These are phyloP conservation scores for Musa acuminata DNA, from an alignment of 176 grass and related monocot species.

Conservation along the genomic window DNA sequence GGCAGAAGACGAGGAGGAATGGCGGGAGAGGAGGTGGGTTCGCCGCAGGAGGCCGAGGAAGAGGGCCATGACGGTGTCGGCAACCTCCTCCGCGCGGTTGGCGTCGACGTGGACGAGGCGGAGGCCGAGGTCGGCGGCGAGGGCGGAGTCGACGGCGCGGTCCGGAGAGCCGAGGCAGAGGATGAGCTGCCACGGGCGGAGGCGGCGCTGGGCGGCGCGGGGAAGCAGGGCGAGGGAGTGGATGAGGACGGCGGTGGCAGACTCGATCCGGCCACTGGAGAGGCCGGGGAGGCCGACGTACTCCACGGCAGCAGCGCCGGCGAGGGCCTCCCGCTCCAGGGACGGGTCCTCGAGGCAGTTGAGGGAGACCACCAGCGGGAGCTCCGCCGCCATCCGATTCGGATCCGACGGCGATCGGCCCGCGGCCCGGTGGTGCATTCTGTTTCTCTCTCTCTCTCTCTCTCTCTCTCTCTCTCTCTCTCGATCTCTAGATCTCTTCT, in stretches of 20 bases:
- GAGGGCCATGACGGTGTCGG: slow-evolving; percentile 96
- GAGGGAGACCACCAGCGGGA: slow-evolving; percentile 63
- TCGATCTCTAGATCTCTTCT: not conserved
- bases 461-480: not conserved
- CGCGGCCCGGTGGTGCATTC: not conserved
- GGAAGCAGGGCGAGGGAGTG: slow-evolving; percentile 77
- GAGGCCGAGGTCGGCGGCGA: slow-evolving; percentile 70
- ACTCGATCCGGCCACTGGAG: slow-evolving; percentile 54
- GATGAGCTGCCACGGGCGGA: slow-evolving; percentile 88
- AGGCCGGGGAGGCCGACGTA: slow-evolving; percentile 64
- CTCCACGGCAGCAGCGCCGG: slow-evolving; percentile 55
- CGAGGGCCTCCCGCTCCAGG: slow-evolving; percentile 58
- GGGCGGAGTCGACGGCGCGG: slow-evolving; percentile 67
- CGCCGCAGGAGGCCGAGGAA: slow-evolving; percentile 71
- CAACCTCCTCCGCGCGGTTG: slow-evolving; percentile 84
- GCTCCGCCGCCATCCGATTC: slow-evolving; percentile 7
- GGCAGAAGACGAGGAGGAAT: slow-evolving; percentile 40
- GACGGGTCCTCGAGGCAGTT: slow-evolving; percentile 87
- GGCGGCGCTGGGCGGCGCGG: slow-evolving; percentile 72
- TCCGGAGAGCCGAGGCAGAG: slow-evolving; percentile 83
- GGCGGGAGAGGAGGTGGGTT: slow-evolving; percentile 73
- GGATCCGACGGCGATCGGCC: not conserved
- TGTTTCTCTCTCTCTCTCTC: not conserved
- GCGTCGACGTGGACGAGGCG: slow-evolving; percentile 76
- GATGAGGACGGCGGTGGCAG: slow-evolving; percentile 55